phyloP scores from a whole-genome alignment of 768 basidiomycete genomes.

The Agaricus bisporus region DNA sequence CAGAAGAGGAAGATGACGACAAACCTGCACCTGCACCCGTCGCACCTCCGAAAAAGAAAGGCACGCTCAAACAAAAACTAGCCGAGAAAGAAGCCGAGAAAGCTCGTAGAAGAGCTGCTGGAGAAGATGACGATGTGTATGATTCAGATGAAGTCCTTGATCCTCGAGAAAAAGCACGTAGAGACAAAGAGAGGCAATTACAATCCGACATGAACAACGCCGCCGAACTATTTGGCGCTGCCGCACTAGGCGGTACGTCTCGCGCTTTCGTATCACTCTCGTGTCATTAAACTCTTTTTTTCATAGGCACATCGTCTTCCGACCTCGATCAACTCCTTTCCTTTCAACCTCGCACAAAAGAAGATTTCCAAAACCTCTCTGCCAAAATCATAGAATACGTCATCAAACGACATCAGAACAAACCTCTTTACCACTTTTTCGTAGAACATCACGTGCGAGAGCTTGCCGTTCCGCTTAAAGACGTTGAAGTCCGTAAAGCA shows the following conservation, averaged over 20 bases:
- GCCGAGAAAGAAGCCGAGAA: conserved; percentile 87
- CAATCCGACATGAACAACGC: conserved; percentile 85
- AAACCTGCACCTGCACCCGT: conserved; percentile 32
- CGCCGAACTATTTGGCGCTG: conserved; percentile 71
- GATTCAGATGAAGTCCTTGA: conserved; percentile 74
- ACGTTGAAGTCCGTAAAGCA: conserved; percentile 88
- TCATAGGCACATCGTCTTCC: conserved; percentile 55
- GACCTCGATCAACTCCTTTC: conserved; percentile 71
- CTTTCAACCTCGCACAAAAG: conserved; percentile 80
- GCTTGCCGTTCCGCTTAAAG: conserved; percentile 71
- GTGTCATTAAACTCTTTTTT: neutral
- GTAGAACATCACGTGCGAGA: conserved; percentile 79
- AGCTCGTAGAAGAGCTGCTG: conserved; percentile 39
- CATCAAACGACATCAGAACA: conserved; percentile 72
- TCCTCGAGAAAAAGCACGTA: conserved; percentile 69
- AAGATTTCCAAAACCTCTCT: conserved; percentile 78
- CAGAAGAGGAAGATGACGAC: conserved; percentile 43
- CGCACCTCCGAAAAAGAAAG: conserved; percentile 86
- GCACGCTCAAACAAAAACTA: conserved; percentile 83
- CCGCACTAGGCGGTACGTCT: conserved; percentile 54
- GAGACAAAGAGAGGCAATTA: conserved; percentile 77
- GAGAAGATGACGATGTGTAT: conserved; percentile 45
- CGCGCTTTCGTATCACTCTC: neutral
- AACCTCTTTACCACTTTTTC: conserved; percentile 79
- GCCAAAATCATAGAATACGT: conserved; percentile 66